Conservation (phyloP, 495 filamentous ascomycete genomes). For the Penicillium nucicola region DNA sequence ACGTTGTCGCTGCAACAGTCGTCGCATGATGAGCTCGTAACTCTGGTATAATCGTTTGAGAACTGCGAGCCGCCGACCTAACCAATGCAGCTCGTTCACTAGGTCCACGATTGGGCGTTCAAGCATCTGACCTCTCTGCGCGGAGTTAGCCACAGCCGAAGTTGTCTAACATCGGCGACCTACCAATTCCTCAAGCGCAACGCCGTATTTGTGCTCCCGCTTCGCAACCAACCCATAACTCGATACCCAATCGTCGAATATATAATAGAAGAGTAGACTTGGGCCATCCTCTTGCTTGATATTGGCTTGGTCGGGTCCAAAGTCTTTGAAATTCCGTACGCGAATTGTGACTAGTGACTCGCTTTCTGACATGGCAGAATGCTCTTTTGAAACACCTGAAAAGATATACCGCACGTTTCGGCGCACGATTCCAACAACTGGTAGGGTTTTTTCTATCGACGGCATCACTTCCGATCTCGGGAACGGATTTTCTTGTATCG, state of each 20-base stretch:
- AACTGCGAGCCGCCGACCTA: conserved; percentile 63
- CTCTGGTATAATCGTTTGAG: conserved; percentile 75
- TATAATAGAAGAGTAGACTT: conserved; percentile 78
- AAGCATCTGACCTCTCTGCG: conserved; percentile 57
- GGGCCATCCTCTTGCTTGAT: conserved; percentile 60
- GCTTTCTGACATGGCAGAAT: conserved; percentile 37
- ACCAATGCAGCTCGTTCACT: conserved; percentile 68
- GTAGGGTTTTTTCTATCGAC: conserved; percentile 28
- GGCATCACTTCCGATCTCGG: conserved; percentile 31
- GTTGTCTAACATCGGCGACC: conserved; percentile 4
- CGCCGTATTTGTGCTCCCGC: conserved; percentile 58
- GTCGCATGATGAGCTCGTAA: conserved; percentile 74
- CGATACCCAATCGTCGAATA: conserved; percentile 83
- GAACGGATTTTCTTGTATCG: conserved; percentile 70
- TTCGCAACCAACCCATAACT: conserved; percentile 62
- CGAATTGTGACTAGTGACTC: conserved; percentile 49
- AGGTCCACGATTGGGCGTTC: conserved; percentile 55
- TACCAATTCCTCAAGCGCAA: conserved; percentile 56
- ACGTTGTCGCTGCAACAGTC: conserved; percentile 58
- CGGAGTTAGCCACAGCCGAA: background rate
- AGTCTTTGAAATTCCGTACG: conserved; percentile 39
- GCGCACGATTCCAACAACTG: conserved; percentile 53
- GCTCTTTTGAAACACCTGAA: conserved; percentile 59
- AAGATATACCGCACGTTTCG: conserved; percentile 71
- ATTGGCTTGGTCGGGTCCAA: conserved; percentile 28